These are phyloP conservation scores for Ilex aquifolium DNA, from an alignment of 257 asterid genomes.

Conservation along the genomic window DNA sequence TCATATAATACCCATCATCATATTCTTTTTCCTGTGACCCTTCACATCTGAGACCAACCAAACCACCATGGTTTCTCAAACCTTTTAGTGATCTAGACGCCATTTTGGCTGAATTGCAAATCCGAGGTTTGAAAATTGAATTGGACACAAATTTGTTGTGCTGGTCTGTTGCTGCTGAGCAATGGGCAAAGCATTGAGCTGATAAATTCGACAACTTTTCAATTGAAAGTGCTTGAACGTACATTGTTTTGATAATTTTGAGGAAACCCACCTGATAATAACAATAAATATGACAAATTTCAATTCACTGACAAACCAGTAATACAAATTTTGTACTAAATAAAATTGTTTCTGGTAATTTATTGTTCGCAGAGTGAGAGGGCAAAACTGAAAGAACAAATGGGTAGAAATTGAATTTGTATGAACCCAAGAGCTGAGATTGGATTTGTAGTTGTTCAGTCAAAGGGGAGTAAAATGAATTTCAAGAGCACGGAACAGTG, in stretches of 20 bases:
- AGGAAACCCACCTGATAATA: no score
- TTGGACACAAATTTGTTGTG: conserved; percentile 16
- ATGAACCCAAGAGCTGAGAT: no score
- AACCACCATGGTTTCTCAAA: conserved; percentile 22
- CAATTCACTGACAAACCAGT: background rate
- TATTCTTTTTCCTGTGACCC: conserved; percentile 14
- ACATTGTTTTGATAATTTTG: conserved; percentile 19
- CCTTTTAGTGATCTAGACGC: conserved; percentile 24
- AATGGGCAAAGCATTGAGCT: background rate
- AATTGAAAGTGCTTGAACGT: conserved; percentile 29
- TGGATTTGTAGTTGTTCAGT: no score
- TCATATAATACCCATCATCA: conserved; percentile 65
- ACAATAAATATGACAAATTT: background rate
- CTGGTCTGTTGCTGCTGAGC: conserved; percentile 12
- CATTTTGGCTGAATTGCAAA: conserved; percentile 33
- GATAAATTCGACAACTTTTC: conserved; percentile 20
- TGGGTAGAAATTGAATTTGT: background rate
- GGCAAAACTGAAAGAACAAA: background rate
- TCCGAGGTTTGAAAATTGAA: conserved; percentile 26
- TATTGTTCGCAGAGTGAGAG: background rate
- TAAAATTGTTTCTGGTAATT: background rate
- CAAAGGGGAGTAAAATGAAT: no score
- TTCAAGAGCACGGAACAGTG: no score
- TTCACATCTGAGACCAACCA: conserved; percentile 33
- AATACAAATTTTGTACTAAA: background rate